Conservation (phyloP, 1,284 basidiomycete species). For the Papiliotrema fonsecae region DNA sequence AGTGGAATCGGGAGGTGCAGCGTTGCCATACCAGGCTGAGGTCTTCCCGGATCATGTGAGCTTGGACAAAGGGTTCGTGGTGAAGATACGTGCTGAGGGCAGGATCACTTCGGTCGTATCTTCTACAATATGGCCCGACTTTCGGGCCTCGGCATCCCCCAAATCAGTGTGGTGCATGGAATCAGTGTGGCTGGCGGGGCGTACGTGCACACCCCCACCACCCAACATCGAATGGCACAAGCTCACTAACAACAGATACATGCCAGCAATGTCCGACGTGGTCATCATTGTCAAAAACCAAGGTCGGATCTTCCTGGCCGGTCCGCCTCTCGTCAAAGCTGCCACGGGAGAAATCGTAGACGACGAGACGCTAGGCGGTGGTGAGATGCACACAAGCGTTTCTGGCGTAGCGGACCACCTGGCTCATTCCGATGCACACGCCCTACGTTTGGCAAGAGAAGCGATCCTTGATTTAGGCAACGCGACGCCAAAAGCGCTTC, state of each 20-base stretch:
- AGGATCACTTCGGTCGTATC: constrained; percentile 88
- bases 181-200: constrained; percentile 73
- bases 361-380: constrained; percentile 75
- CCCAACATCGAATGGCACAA: too few relatives aligned
- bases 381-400: constrained; percentile 88
- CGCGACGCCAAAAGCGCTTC: constrained; percentile 7
- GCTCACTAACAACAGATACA: constrained; percentile 57
- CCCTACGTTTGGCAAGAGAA: constrained; percentile 74
- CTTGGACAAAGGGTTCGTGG: constrained; percentile 52
- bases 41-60: constrained; percentile 51
- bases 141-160: constrained; percentile 83
- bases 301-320: constrained; percentile 92
- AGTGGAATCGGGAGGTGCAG: constrained; percentile 93
- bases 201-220: constrained; percentile 15
- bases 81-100: constrained; percentile 58
- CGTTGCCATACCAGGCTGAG: constrained; percentile 86
- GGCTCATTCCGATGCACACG: constrained; percentile 81
- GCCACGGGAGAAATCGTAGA: constrained; percentile 91
- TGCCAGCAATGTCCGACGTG: constrained; percentile 94
- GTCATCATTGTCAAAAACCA: constrained; percentile 89
- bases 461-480: constrained; percentile 73
- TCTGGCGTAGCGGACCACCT: constrained; percentile 93
- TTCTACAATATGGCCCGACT: constrained; percentile 91
- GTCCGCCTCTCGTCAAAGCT: constrained; percentile 90
- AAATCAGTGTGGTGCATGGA: constrained; percentile 88